Percentiles rank a stretch among this genome's conserved stretches.
These are phyloP conservation scores for Leucosporidium yakuticum DNA, from an alignment of 768 basidiomycete species.

Conservation along the genomic window DNA sequence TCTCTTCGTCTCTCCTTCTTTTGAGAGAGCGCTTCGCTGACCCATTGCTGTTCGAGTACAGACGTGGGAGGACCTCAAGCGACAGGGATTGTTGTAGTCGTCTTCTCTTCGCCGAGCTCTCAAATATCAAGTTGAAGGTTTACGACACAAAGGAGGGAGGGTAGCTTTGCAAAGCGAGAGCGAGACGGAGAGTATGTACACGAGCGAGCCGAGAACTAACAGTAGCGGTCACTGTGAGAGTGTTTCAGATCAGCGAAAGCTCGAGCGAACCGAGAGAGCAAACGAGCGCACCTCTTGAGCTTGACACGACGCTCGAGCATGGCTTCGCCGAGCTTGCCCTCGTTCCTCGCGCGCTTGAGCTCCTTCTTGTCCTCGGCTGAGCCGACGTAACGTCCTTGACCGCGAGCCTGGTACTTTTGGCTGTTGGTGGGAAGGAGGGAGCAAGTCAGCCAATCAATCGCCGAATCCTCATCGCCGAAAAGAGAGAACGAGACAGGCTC, in stretches of 20 bases:
- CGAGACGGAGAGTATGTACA: not conserved
- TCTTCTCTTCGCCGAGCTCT: not conserved
- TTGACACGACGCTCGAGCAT: slow-evolving; percentile 73
- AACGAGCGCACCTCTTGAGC: slow-evolving; percentile 50
- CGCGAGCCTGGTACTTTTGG: slow-evolving; percentile 73
- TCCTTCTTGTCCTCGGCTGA: slow-evolving; percentile 67
- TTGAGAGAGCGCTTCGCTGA: not conserved
- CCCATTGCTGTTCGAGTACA: not conserved
- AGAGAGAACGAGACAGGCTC: slow-evolving; percentile 5
- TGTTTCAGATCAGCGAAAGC: no score
- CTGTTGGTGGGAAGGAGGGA: slow-evolving; percentile 44
- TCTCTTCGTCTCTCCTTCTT: not conserved
- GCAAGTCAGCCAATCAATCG: not conserved
- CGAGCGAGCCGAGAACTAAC: not conserved
- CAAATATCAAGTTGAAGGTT: not conserved
- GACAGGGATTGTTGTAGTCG: slow-evolving; percentile 34
- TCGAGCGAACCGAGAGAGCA: no score
- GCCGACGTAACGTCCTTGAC: slow-evolving; percentile 65
- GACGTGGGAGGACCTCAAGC: slow-evolving; percentile 39
- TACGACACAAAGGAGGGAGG: not conserved
- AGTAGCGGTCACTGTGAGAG: not conserved
- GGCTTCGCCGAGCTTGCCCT: slow-evolving; percentile 54
- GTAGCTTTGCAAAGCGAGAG: not conserved
- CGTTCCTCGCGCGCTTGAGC: slow-evolving; percentile 60
- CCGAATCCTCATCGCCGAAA: slow-evolving; percentile 1